Evolutionary conservation across 75 land plant genomes (phyloP).

Genomic region (Picea glauca): DNA sequence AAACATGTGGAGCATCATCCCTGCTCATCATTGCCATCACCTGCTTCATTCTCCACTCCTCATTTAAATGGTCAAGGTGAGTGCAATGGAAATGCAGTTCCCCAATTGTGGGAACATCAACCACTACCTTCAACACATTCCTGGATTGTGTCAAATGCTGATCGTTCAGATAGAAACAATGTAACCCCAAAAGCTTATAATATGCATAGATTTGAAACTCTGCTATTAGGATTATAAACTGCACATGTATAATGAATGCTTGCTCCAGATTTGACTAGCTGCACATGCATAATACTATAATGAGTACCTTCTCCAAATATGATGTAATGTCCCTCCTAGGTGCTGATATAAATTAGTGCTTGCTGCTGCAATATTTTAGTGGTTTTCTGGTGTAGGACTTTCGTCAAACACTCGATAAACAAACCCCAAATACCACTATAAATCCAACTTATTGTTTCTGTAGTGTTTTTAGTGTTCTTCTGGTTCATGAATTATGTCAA

Average conservation of each 20-base stretch:
- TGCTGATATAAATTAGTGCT: too few relatives aligned
- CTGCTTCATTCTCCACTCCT: conserved; percentile 81
- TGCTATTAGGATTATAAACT: not conserved
- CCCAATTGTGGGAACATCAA: conserved; percentile 55
- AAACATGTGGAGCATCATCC: conserved; percentile 51
- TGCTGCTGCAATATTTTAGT: too few relatives aligned
- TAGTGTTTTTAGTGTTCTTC: too few relatives aligned
- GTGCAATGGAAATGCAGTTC: conserved; percentile 67
- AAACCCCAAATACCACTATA: too few relatives aligned
- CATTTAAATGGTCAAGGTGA: conserved; percentile 76
- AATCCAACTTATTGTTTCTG: too few relatives aligned
- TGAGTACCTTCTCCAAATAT: not conserved
- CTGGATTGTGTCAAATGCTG: conserved; percentile 21
- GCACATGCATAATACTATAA: not conserved
- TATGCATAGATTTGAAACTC: not conserved
- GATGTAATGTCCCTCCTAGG: too few relatives aligned
- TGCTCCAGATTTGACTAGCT: too few relatives aligned
- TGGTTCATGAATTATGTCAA: too few relatives aligned
- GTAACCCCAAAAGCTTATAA: not conserved
- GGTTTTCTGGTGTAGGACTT: too few relatives aligned
- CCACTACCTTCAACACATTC: conserved; percentile 72
- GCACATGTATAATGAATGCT: not conserved
- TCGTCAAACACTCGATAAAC: too few relatives aligned
- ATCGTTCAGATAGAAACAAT: not conserved
- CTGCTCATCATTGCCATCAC: conserved; percentile 48